Base-by-base conservation (phyloP, 108 stramenopile species). In the Thalassiosira profunda region DNA sequence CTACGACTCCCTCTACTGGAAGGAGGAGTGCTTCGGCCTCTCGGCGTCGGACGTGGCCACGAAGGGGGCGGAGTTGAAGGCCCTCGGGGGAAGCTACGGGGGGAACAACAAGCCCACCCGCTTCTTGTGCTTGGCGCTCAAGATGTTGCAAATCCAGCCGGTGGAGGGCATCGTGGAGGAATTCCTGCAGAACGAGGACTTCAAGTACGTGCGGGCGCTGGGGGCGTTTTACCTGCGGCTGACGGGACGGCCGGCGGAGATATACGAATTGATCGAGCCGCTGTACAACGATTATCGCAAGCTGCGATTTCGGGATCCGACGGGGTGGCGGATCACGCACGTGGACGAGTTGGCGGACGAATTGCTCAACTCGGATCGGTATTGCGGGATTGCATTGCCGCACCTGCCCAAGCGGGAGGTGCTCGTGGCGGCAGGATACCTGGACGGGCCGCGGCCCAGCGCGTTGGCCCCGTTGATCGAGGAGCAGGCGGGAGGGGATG, bases 141-240 rank as follows among this genome's bases (percentile, higher is more conserved):
- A 99, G 72, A 54, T 99, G 67, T 71, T 99, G 43, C 99, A 99
- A 68, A 83, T 99, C 24, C 92, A 96, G 64, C 98, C 98, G 10
- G 96, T 95, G 47, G 67, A 86, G 37, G 98, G 98, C n/a, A 89
- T 98, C 43, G 73, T 99, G 14, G 89, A 91, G 53, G 72, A 77
- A 42, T 95, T 97, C 51, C 78, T 99, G 4, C 66, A 88, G 29
- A 94, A 98, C 56, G 91, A 97, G n/a, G 91, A 98, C 31, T 98
- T 97, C 81, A 98, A 99, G 79, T 98, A 99, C 67, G 81, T 98
- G 21, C 84, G 97, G 35, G 96, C 88, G 3, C 76, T 99, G 12
- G 98, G 98, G 0, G 90, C 95, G 5, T 94, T 99, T 65, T 99
- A 98, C 67, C 36, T 97, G 44, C 76, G 98, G n/a, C 67, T 98